phyloP scores from a whole-genome alignment of 169 alveolate genomes.

The Babesia sp. region DNA sequence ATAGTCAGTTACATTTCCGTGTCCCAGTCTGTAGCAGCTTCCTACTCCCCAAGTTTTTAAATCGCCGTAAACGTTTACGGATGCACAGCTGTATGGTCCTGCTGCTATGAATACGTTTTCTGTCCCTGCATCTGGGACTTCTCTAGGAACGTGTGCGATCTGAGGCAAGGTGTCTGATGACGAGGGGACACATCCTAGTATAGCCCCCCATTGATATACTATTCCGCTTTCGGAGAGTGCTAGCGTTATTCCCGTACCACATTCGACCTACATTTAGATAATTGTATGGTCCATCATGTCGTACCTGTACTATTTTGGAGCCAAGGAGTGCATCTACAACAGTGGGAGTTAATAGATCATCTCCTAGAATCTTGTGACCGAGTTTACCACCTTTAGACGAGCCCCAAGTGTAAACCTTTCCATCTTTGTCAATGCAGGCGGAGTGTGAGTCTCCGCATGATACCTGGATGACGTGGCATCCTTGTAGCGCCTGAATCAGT shows the following conservation, averaged over 20 bases:
- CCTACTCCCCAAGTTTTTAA: constrained; percentile 74
- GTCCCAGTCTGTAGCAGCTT: constrained; percentile 68
- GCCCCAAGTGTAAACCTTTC: constrained; percentile 87
- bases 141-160: constrained; percentile 28
- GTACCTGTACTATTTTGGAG: constrained; percentile 52
- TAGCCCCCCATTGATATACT: constrained; percentile 78
- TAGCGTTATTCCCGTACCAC: constrained; percentile 74
- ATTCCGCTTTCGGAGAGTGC: constrained; percentile 73
- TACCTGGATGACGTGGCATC: constrained; percentile 60
- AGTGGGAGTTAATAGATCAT: constrained; percentile 53
- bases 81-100: constrained; percentile 77
- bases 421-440: constrained; percentile 82
- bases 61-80: constrained; percentile 68
- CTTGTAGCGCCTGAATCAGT: constrained; percentile 51
- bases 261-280: constrained; percentile 43
- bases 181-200: constrained; percentile 22
- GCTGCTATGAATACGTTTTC: constrained; percentile 66
- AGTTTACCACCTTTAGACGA: constrained; percentile 79
- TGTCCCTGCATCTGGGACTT: constrained; percentile 30
- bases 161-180: constrained; percentile 18
- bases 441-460: constrained; percentile 86
- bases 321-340: constrained; percentile 43
- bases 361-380: constrained; percentile 69
- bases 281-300: not conserved
- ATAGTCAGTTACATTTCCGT: constrained; percentile 59